Base-by-base conservation (phyloP, 352 stramenopile genomes). In the Globisporangium lucens region DNA sequence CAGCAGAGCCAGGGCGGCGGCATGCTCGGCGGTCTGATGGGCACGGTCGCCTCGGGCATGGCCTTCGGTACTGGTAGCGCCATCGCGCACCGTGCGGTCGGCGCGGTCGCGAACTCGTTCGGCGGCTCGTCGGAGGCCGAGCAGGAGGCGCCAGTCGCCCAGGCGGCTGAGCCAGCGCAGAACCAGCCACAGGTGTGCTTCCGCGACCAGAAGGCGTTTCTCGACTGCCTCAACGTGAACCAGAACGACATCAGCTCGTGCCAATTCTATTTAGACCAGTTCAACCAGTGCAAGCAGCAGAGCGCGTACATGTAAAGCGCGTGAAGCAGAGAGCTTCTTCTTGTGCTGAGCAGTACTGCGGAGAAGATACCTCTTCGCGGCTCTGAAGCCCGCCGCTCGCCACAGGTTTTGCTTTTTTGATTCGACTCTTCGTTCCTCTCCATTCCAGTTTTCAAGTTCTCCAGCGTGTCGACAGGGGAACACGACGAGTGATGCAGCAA, bases 61-160 rank as follows among this genome's bases (percentile, higher is more conserved):
- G 97, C 96, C n/a, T 99, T 99, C 76, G 97, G 97, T 73, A 98
- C 94, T 58, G 97, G 97, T 70, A 98, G 89, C 61, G 94, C 95
- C 38, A 98, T 99, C 67, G 97, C 96, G 20, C 97, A 99, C 76
- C 93, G 90, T 59, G 96, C 85, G 4, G 89, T 95, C n/a, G 84
- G 85, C 41, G 87, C 87, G 61, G 87, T 90, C 33, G 85, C 81
- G 17, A 75, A 77, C 66, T 91, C 85, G 72, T 81, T 96, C 67
- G 82, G 89, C 35, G 65, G 80, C 59, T 85, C 77, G 62, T 75
- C 74, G 9, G 74, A 62, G 30, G 38, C 15, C 3, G 52, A 68
- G 53, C 53, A 67, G 10, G 72, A 83, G 52, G 67, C 67, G 24
- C 61, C 71, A 58, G 72, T 62, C 12, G 71, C 63, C 17, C 71